Percentiles rank a stretch among this genome's conserved stretches.
phyloP scores from a whole-genome alignment of 2,329 filamentous ascomycete genomes.

The Tolypocladium capitatum region DNA sequence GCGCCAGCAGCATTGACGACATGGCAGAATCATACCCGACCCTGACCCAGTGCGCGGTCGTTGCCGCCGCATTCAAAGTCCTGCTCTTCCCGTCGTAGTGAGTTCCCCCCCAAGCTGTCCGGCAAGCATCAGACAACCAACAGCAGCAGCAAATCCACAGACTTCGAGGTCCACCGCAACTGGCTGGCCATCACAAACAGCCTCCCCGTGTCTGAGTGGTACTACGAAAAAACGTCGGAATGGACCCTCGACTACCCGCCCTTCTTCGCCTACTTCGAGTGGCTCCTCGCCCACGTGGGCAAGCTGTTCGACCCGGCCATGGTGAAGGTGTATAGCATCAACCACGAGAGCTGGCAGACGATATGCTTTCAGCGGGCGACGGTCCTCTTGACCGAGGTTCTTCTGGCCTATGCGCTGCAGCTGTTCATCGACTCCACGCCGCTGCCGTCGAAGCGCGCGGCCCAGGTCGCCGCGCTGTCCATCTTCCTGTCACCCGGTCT shows the following conservation, averaged over 20 bases:
- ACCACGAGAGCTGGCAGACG: conserved; percentile 86
- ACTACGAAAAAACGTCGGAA: conserved; percentile 94
- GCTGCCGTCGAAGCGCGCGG: conserved; percentile 52
- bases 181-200: conserved; percentile 95
- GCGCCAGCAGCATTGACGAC: conserved; percentile 1
- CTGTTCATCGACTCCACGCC: conserved; percentile 65
- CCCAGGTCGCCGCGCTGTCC: conserved; percentile 78
- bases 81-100: conserved; percentile 92
- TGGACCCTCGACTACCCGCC: conserved; percentile 99
- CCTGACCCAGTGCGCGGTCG: conserved; percentile 74
- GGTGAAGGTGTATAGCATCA: conserved; percentile 67
- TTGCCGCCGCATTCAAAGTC: conserved; percentile 80
- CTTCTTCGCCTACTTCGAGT: conserved; percentile 97
- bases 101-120: conserved; percentile 23
- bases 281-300: conserved; percentile 72
- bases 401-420: conserved; percentile 72
- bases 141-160: conserved; percentile 73
- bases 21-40: conserved; percentile 80
- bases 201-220: conserved; percentile 79
- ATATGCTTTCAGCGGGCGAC: conserved; percentile 86
- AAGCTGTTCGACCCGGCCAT: conserved; percentile 66
- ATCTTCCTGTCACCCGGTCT: conserved; percentile 85
- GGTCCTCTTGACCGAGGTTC: conserved; percentile 73
- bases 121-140: neutral
- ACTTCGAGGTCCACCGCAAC: conserved; percentile 97